Base-by-base conservation (phyloP, 2,329 filamentous ascomycete species). In the Calycina marina region DNA sequence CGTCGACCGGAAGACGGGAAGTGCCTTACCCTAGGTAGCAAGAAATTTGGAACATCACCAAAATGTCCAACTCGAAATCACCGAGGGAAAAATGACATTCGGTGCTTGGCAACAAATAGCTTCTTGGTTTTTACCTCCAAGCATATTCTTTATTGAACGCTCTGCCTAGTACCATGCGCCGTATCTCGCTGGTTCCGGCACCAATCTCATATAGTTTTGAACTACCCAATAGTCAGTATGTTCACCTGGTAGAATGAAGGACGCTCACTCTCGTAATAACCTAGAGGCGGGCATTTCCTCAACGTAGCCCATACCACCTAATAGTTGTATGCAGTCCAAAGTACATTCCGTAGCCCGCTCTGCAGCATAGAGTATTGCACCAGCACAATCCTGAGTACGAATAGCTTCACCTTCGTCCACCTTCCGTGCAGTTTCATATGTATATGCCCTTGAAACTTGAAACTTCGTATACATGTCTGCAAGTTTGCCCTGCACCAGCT, bases 391-490 rank as follows among this genome's bases (percentile, higher is more conserved):
- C 54, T 93, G 80, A 0, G 86, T 94, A 36, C 69, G 67, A 46
- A 93, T 77, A 2, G 63, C 40, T 8, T 74, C 77, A 9, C 71
- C 61, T 54, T 88, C 81, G 47, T 94, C 88, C 13, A 94, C 78
- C 2, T 69, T 67, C 28, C 69, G 67, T 3, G 90, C 90, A 0
- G 86, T 86, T 22, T 67, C 61, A 51, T 93, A 93, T 0, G 88
- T 96, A 57, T 93, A 94, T 2, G 85, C 70, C n/a, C 75, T 65
- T 11, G 78, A 76, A 8, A 81, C 85, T 48, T 82, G 77, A 37
- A 90, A 70, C 57, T 93, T 93, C 29, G 85, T 94, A 60, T 96
- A 92, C 86, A 98, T 94, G 55, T 96, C 86, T 35, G 90, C 85
- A 28, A 96, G 67, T 53, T 86, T 88, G 36, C 82, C 88, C 58